A percentile compares a stretch with the other conserved stretches of the same genome.
Evolutionary conservation across 2,329 filamentous ascomycete genomes (phyloP).

Genomic region (Aureobasidium lini): DNA sequence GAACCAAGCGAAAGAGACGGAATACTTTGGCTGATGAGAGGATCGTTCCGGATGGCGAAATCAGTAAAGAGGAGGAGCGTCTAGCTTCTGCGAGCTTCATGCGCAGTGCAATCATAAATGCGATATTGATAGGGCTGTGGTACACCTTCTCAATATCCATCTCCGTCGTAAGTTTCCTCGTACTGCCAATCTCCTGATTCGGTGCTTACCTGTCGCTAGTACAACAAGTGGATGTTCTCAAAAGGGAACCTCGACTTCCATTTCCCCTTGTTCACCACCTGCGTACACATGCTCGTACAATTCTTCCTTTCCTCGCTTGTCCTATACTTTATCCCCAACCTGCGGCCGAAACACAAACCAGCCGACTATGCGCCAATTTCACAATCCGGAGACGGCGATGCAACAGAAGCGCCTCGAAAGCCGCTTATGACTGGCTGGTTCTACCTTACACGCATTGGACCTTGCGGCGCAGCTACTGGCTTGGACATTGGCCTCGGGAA

Average conservation of each 20-base stretch:
- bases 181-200: not conserved
- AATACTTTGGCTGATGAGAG: constrained; percentile 64
- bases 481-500: constrained; percentile 95
- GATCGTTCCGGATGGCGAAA: constrained; percentile 51
- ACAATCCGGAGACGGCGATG: constrained; percentile 11
- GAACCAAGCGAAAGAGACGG: constrained; percentile 55
- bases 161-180: constrained; percentile 60
- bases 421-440: constrained; percentile 78
- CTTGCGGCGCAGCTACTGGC: constrained; percentile 86
- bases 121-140: constrained; percentile 78
- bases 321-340: constrained; percentile 71
- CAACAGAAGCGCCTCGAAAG: constrained; percentile 35
- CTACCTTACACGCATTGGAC: constrained; percentile 84
- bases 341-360: constrained; percentile 45
- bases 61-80: constrained; percentile 65
- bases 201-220: constrained; percentile 45
- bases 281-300: constrained; percentile 92
- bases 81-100: constrained; percentile 68
- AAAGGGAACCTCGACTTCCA: constrained; percentile 77
- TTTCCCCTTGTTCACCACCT: constrained; percentile 91
- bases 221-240: constrained; percentile 99
- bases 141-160: constrained; percentile 87
- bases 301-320: constrained; percentile 72
- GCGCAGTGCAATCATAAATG: constrained; percentile 63
- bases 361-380: constrained; percentile 14